phyloP scores from a whole-genome alignment of 345 rosid genomes.

The Camelina neglecta region DNA sequence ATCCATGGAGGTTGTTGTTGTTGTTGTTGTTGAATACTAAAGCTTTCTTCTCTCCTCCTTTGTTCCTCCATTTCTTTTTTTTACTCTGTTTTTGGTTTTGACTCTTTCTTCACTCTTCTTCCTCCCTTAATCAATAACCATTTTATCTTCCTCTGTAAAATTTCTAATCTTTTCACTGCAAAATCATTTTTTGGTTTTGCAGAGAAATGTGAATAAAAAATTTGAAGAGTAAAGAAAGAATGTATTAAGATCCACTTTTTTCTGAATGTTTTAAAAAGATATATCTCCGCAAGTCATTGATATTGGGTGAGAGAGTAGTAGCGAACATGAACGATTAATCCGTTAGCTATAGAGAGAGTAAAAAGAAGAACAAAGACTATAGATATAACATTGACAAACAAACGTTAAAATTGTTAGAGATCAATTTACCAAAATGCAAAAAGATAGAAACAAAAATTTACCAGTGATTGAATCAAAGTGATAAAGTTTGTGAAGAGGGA shows the following conservation, averaged over 20 bases:
- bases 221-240: not conserved
- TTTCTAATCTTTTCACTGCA: slow-evolving; percentile 11
- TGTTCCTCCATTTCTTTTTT: slow-evolving; percentile 31
- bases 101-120: slow-evolving; percentile 21
- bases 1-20: slow-evolving; percentile 46
- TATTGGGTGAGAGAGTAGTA: slow-evolving; percentile 7
- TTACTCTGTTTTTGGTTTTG: not conserved
- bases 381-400: not conserved
- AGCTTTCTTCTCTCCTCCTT: slow-evolving; percentile 34
- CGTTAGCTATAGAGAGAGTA: not conserved
- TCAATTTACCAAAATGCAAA: not conserved
- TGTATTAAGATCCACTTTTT: slow-evolving; percentile 34
- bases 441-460: not conserved
- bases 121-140: slow-evolving; percentile 4
- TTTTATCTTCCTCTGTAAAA: not conserved
- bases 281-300: slow-evolving; percentile 36
- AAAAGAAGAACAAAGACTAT: not conserved
- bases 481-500: not conserved
- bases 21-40: slow-evolving; percentile 24
- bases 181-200: not conserved
- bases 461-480: slow-evolving; percentile 13
- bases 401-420: not conserved
- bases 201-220: not conserved
- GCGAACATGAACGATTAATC: slow-evolving; percentile 9
- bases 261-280: slow-evolving; percentile 3